Conservation (phyloP, 495 filamentous ascomycete species). For the Penicillium turbatum region DNA sequence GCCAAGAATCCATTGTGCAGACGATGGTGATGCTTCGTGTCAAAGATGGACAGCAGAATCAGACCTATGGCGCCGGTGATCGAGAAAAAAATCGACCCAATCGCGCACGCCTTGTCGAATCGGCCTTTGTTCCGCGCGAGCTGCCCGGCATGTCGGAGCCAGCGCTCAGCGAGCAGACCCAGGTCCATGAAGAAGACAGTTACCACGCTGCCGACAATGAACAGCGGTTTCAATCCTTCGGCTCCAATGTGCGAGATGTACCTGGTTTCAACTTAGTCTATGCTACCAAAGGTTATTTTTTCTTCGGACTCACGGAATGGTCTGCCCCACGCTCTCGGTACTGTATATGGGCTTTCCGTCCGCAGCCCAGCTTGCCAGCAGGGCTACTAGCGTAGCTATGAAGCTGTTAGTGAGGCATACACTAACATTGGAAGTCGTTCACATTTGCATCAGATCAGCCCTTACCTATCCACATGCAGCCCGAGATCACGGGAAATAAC, state of each 20-base stretch:
- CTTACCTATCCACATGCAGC: conserved; percentile 62
- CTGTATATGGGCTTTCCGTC: conserved; percentile 52
- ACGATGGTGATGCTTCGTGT: conserved; percentile 55
- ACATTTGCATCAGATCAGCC: too few relatives aligned
- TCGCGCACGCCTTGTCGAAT: conserved; percentile 59
- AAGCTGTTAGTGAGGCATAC: not conserved
- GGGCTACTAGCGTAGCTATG: conserved; percentile 51
- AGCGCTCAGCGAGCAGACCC: conserved; percentile 68
- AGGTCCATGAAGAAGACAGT: conserved; percentile 74
- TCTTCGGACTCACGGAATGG: conserved; percentile 54
- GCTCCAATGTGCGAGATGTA: conserved; percentile 71
- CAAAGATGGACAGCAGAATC: conserved; percentile 71
- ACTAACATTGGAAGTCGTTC: not conserved
- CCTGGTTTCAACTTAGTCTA: conserved; percentile 3
- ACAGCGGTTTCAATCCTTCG: conserved; percentile 65
- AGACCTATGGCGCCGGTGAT: conserved; percentile 65
- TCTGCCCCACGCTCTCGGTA: conserved; percentile 53
- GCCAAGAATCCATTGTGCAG: conserved; percentile 67
- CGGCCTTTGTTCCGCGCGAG: conserved; percentile 57
- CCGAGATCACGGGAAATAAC: conserved; percentile 68
- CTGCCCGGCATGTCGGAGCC: conserved; percentile 63
- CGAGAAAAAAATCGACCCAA: conserved; percentile 60
- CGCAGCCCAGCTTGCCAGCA: conserved; percentile 61
- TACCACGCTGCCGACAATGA: conserved; percentile 66
- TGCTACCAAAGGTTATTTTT: not conserved